These are phyloP conservation scores for Paraconiothyrium brasiliense DNA, from an alignment of 2,329 filamentous ascomycete genomes.

Conservation along the genomic window DNA sequence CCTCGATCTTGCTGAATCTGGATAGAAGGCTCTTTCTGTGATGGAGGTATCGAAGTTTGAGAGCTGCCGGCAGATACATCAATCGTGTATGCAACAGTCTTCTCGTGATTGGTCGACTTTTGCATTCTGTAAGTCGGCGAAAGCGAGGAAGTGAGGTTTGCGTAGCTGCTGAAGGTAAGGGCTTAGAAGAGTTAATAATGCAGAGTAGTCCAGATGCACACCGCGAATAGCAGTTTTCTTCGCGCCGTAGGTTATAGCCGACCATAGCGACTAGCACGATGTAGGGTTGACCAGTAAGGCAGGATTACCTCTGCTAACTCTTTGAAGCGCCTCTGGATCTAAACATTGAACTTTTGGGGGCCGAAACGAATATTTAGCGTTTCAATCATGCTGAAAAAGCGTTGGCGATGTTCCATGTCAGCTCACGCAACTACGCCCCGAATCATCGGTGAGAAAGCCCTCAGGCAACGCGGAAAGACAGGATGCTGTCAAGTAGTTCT, in stretches of 20 bases:
- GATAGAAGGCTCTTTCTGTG: background rate
- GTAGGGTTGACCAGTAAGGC: background rate
- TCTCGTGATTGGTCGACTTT: background rate
- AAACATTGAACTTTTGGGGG: background rate
- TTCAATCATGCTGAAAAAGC: background rate
- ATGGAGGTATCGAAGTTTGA: background rate
- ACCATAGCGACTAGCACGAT: too few species aligned
- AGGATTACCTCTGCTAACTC: background rate
- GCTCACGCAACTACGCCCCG: conserved; percentile 6
- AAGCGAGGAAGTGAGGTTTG: too few species aligned
- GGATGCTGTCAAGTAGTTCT: too few species aligned
- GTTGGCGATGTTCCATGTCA: conserved; percentile 6
- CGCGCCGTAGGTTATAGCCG: background rate
- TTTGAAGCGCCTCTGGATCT: background rate
- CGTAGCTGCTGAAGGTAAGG: background rate
- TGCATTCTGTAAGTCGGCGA: background rate
- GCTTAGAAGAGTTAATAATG: background rate
- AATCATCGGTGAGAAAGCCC: background rate
- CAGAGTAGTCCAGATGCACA: background rate
- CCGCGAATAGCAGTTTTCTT: background rate
- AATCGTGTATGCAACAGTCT: background rate
- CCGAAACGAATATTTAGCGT: background rate
- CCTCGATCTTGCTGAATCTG: conserved; percentile 21
- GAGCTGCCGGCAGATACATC: background rate
- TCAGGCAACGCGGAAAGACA: too few species aligned